Evolutionary conservation across 2,329 filamentous ascomycete genomes (phyloP), one percentile per base, ranked within the genome.

Genomic region (Cryphonectria parasitica): DNA sequence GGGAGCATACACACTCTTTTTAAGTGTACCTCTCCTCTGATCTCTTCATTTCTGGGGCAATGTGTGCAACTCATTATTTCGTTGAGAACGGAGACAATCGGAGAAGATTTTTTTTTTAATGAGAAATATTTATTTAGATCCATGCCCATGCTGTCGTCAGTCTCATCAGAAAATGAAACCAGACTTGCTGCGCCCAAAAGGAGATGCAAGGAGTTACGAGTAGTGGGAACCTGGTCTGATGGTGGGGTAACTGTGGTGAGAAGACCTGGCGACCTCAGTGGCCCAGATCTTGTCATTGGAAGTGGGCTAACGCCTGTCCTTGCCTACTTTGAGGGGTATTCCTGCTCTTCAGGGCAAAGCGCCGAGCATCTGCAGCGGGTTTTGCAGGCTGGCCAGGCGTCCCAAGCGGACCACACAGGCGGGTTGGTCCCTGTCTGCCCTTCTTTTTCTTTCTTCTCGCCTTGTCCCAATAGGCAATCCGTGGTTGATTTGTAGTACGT

Each of bases 131-230:
- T 34, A 34, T 34, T 34, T 17, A 31, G 28, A 31, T 34, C 25
- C 25, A 31, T 58, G 54, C 28, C 2, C 54, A 58, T 58, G 54
- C 25, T 39, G 58, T 61, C 58, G 58, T 61, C 58, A 61, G 58
- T 39, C 31, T 39, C 31, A 22, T 61, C 31, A 28, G 25, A 31
- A 39, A 61, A 25, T 61, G 22, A 61, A 61, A 61, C 58, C 19
- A 36, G 22, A n/a, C 19, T 15, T n/a, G 58, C 58, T 61, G 39
- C 61, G 61, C 61, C 61, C 6, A 64, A 45, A 64, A 64, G 61
- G 36, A 45, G 61, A 64, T n/a, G 61, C 61, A 64, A 64, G 61
- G 61, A 64, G 39, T 43, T 28, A 31, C n/a, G 61, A 64, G 61
- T n/a, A 64, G 22, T 25, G 36, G 43, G 39, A 45, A 64, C 61